These are phyloP conservation scores for Xylaria cubensis DNA, from an alignment of 495 filamentous ascomycete genomes.

Conservation along the genomic window DNA sequence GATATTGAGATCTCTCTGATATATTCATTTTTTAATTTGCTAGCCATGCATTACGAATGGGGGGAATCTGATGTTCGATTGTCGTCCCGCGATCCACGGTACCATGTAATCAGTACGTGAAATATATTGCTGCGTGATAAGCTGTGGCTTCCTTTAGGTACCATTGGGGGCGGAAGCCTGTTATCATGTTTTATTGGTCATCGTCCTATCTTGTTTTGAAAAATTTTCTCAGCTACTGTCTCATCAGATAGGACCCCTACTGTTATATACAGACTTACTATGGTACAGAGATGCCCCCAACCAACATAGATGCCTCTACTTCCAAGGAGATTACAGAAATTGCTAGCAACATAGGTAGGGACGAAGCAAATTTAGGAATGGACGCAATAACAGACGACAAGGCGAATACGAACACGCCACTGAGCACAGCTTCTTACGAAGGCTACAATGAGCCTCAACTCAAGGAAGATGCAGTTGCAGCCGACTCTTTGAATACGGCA, in stretches of 20 bases:
- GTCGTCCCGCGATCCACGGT: too few relatives aligned
- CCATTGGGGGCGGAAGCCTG: slow-evolving; percentile 1
- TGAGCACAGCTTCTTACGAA: neutral
- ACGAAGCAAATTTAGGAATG: too few relatives aligned
- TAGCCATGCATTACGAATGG: too few relatives aligned
- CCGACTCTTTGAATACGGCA: neutral
- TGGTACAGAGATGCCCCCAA: neutral
- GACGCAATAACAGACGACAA: neutral
- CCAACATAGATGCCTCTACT: neutral
- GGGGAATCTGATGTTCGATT: neutral
- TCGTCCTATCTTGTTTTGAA: neutral
- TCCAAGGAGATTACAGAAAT: neutral
- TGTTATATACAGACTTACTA: neutral
- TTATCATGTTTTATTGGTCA: neutral
- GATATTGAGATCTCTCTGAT: slow-evolving; percentile 10
- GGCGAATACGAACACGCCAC: neutral
- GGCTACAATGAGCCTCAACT: neutral
- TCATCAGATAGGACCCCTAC: neutral
- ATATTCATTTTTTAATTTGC: too few relatives aligned
- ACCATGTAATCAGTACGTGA: neutral
- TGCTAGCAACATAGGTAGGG: too few relatives aligned
- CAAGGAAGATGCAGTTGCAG: neutral
- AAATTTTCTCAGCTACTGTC: neutral
- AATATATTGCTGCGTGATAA: neutral
- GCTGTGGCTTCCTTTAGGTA: neutral